phyloP scores from a whole-genome alignment of 2,329 filamentous ascomycete genomes.

The Alternaria alternata region DNA sequence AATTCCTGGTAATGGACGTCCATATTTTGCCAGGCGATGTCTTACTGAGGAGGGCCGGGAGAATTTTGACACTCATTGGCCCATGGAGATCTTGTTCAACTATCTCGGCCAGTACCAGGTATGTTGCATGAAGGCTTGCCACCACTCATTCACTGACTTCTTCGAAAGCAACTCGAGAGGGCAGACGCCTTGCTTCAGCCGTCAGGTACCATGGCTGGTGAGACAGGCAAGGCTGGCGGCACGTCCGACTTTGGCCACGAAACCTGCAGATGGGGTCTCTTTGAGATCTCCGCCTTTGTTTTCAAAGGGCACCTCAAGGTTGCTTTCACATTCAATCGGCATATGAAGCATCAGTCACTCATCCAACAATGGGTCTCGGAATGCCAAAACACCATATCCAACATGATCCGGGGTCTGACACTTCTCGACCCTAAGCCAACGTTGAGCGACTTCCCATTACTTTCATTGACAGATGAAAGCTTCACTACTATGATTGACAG shows the following conservation, averaged over 20 bases:
- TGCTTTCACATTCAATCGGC: slow-evolving; percentile 60
- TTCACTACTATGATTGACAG: slow-evolving; percentile 53
- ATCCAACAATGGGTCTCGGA: slow-evolving; percentile 56
- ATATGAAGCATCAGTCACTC: slow-evolving; percentile 56
- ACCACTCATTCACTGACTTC: slow-evolving; percentile 29
- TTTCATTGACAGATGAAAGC: slow-evolving; percentile 54
- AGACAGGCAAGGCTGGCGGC: slow-evolving; percentile 55
- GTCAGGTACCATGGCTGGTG: slow-evolving; percentile 57
- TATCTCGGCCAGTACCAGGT: slow-evolving; percentile 62
- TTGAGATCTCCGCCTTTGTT: slow-evolving; percentile 62
- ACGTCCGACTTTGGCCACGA: slow-evolving; percentile 55
- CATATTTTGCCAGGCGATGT: slow-evolving; percentile 56
- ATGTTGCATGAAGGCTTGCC: slow-evolving; percentile 26
- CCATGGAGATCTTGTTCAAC: slow-evolving; percentile 67
- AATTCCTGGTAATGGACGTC: slow-evolving; percentile 47
- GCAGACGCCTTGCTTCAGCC: slow-evolving; percentile 55
- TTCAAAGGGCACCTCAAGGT: slow-evolving; percentile 58
- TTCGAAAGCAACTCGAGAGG: slow-evolving; percentile 55
- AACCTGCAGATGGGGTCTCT: slow-evolving; percentile 58
- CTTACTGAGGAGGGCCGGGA: slow-evolving; percentile 42
- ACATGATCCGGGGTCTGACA: slow-evolving; percentile 38
- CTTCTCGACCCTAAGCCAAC: slow-evolving; percentile 47
- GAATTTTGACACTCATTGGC: slow-evolving; percentile 49
- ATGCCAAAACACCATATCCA: slow-evolving; percentile 47
- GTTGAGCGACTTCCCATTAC: slow-evolving; percentile 56